phyloP scores from a whole-genome alignment of 495 filamentous ascomycete genomes.

The Niebla homalea region DNA sequence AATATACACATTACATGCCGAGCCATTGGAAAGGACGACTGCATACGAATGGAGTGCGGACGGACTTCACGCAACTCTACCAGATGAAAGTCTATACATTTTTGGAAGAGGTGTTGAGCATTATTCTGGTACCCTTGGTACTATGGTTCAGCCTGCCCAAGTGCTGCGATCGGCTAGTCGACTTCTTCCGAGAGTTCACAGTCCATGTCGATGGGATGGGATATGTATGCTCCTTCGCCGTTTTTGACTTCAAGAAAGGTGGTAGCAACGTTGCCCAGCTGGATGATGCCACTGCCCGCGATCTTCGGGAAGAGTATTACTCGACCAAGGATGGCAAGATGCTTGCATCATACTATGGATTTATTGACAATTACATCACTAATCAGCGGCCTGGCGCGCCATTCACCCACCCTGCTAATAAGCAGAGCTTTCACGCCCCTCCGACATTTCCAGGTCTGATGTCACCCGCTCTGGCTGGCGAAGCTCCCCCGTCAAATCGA shows the following conservation, averaged over 20 bases:
- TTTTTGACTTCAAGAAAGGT: slow-evolving; percentile 93
- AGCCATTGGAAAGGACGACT: slow-evolving; percentile 76
- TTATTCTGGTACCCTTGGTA: slow-evolving; percentile 82
- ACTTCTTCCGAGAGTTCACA: slow-evolving; percentile 96
- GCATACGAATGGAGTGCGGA: slow-evolving; percentile 72
- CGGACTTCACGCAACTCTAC: slow-evolving; percentile 79
- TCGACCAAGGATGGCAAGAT: slow-evolving; percentile 94
- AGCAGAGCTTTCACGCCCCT: slow-evolving; percentile 57
- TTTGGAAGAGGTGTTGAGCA: slow-evolving; percentile 79
- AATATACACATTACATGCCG: slow-evolving; percentile 84
- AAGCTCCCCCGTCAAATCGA: slow-evolving; percentile 21
- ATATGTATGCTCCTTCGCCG: slow-evolving; percentile 90
- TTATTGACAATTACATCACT: slow-evolving; percentile 74
- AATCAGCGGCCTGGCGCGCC: slow-evolving; percentile 45
- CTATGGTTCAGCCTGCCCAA: slow-evolving; percentile 78
- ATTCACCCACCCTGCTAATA: slow-evolving; percentile 35
- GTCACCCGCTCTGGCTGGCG: slow-evolving; percentile 45
- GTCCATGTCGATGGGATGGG: slow-evolving; percentile 93
- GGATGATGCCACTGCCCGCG: slow-evolving; percentile 31
- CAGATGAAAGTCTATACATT: slow-evolving; percentile 84
- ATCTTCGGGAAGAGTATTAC: slow-evolving; percentile 82
- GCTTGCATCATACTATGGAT: slow-evolving; percentile 86
- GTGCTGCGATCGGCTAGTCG: slow-evolving; percentile 83
- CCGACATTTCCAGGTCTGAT: slow-evolving; percentile 60
- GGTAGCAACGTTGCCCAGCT: slow-evolving; percentile 38